A percentile compares a stretch with the other conserved stretches of the same genome.
Evolutionary conservation across 805 yeast genomes (phyloP).

Genomic region (Metschnikowia drakensbergensis): DNA sequence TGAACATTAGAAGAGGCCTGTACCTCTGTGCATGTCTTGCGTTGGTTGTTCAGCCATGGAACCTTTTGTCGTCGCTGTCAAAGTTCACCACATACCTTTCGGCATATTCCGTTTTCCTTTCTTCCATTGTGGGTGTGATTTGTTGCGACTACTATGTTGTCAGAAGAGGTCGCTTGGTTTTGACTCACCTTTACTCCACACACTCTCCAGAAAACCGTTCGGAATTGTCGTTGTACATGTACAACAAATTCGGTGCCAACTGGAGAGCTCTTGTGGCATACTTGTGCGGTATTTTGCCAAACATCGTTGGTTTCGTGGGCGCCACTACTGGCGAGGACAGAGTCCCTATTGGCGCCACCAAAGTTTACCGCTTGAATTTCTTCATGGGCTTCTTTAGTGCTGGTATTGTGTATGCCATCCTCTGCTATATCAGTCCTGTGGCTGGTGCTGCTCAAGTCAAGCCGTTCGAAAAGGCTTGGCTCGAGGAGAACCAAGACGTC

Average conservation of each 20-base stretch:
- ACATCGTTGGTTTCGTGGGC: constrained; percentile 84
- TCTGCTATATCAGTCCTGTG: constrained; percentile 54
- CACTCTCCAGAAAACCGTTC: constrained; percentile 31
- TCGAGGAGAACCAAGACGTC: constrained; percentile 58
- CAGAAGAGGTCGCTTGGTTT: constrained; percentile 64
- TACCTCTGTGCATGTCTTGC: constrained; percentile 72
- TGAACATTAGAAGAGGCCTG: constrained; percentile 78
- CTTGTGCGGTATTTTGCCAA: constrained; percentile 74
- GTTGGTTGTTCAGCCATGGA: constrained; percentile 78
- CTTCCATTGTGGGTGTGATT: constrained; percentile 78
- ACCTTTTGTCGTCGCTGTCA: constrained; percentile 58
- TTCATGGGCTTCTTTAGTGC: constrained; percentile 70
- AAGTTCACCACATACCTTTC: constrained; percentile 76
- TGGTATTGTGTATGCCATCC: constrained; percentile 48
- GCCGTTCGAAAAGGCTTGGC: constrained; percentile 55
- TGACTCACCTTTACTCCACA: constrained; percentile 61
- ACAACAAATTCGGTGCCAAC: constrained; percentile 60
- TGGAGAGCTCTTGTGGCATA: constrained; percentile 86
- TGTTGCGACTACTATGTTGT: constrained; percentile 61
- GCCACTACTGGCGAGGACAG: constrained; percentile 60
- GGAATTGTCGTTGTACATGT: constrained; percentile 49
- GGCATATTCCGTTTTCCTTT: constrained; percentile 78
- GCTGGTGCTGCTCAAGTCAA: constrained; percentile 31
- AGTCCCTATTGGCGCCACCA: constrained; percentile 76
- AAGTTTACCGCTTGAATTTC: constrained; percentile 69